phyloP scores from a whole-genome alignment of 805 yeast species.

The Starmera quercuum region DNA sequence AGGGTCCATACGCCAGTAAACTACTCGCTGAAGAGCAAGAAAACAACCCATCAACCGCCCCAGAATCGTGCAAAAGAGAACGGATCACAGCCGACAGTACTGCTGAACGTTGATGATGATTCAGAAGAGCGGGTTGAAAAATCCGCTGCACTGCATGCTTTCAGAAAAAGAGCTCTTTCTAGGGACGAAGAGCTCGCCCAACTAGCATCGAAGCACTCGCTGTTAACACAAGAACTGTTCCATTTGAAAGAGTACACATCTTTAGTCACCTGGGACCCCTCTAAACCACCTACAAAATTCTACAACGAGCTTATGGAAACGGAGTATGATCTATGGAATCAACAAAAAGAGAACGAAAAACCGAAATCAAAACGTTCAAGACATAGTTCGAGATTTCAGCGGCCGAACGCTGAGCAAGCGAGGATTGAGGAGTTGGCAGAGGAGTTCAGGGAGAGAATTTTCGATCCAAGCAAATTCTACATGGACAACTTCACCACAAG shows the following conservation, averaged over 20 bases:
- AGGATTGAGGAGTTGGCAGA: conserved; percentile 8
- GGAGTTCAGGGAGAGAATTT: conserved; percentile 8
- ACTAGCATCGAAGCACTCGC: conserved; percentile 36
- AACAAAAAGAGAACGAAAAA: conserved; percentile 2
- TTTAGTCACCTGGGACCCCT: conserved; percentile 55
- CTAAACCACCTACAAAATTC: conserved; percentile 27
- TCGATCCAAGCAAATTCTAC: conserved; percentile 16
- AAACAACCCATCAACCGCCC: conserved; percentile 1
- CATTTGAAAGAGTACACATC: conserved; percentile 58
- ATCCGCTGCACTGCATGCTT: background rate
- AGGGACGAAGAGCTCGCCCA: conserved; percentile 31
- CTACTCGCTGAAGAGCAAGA: conserved; percentile 2
- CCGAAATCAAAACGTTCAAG: conserved; percentile 11
- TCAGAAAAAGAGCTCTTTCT: conserved; percentile 1
- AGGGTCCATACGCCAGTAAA: conserved; percentile 7
- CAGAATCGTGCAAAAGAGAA: background rate
- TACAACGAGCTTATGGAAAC: conserved; percentile 24
- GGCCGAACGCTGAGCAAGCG: conserved; percentile 10
- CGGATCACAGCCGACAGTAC: background rate
- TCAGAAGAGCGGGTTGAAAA: background rate
- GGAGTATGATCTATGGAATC: conserved; percentile 19
- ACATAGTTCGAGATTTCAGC: conserved; percentile 13
- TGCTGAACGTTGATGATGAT: background rate
- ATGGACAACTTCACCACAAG: conserved; percentile 12
- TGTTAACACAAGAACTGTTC: conserved; percentile 51